phyloP scores from a whole-genome alignment of 2,329 filamentous ascomycete genomes.

The Sphaerulina vaccinii region DNA sequence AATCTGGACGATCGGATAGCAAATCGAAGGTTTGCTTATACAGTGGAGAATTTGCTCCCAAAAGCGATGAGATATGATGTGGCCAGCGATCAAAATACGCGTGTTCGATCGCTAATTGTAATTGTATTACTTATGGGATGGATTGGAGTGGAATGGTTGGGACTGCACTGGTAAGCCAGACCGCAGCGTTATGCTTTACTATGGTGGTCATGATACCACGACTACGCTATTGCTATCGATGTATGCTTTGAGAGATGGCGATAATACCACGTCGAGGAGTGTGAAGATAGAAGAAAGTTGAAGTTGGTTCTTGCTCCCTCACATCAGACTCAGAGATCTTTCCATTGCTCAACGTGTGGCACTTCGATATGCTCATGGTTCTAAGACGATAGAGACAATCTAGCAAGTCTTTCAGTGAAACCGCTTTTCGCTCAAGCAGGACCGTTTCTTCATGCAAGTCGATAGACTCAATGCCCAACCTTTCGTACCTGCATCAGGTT shows the following conservation, averaged over 20 bases:
- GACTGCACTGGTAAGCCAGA: not conserved
- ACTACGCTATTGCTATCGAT: conserved; percentile 2
- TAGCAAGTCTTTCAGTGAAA: too few relatives aligned
- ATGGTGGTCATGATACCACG: conserved; percentile 2
- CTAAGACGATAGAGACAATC: not conserved
- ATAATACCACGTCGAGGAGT: conserved; percentile 11
- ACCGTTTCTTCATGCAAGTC: too few relatives aligned
- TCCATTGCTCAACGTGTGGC: too few relatives aligned
- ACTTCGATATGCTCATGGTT: not conserved
- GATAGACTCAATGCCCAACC: not conserved
- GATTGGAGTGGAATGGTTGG: not conserved
- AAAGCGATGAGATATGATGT: conserved; percentile 5
- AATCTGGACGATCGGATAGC: not conserved
- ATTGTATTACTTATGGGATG: conserved; percentile 3
- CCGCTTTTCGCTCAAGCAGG: too few relatives aligned
- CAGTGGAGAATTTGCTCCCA: not conserved
- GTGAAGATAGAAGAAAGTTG: conserved; percentile 8
- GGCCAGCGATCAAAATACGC: not conserved
- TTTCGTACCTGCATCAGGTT: conserved; percentile 7
- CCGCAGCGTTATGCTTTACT: conserved; percentile 2
- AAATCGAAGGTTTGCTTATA: not conserved
- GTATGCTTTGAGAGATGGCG: not conserved
- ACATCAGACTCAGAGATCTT: too few relatives aligned
- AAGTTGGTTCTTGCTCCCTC: not conserved
- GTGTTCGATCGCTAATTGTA: conserved; percentile 6